Conservation (phyloP, 306 rosid genomes). For the Alnus rubra region DNA sequence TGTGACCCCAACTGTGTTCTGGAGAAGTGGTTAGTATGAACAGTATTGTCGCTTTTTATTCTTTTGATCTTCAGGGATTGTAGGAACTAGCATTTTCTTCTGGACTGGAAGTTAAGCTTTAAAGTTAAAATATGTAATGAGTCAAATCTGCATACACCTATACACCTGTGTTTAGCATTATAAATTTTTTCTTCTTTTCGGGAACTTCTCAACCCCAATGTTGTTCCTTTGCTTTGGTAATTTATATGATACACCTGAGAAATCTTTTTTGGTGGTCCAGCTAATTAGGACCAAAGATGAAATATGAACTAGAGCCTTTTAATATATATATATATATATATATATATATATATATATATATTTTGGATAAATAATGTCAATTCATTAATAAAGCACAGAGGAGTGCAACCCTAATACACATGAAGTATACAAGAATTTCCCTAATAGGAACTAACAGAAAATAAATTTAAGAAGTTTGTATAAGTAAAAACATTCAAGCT, state of each 20-base stretch:
- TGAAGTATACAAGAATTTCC: too few relatives aligned
- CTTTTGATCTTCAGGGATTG: slow-evolving; percentile 13
- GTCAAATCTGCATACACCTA: neutral
- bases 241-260: neutral
- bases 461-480: too few relatives aligned
- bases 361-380: too few relatives aligned
- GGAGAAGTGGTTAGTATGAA: slow-evolving; percentile 82
- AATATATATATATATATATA: too few relatives aligned
- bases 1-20: slow-evolving; percentile 89
- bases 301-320: neutral
- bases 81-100: neutral
- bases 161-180: neutral
- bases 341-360: too few relatives aligned
- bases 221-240: neutral
- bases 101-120: neutral
- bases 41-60: neutral
- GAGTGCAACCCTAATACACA: too few relatives aligned
- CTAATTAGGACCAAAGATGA: neutral
- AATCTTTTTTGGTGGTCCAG: neutral
- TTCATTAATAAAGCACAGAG: too few relatives aligned
- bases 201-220: neutral
- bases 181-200: neutral
- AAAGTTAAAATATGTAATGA: neutral
- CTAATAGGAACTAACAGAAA: too few relatives aligned
- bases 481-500: too few relatives aligned